Evolutionary conservation across 75 land plant genomes (phyloP).

Genomic region (Gnetum montanum): DNA sequence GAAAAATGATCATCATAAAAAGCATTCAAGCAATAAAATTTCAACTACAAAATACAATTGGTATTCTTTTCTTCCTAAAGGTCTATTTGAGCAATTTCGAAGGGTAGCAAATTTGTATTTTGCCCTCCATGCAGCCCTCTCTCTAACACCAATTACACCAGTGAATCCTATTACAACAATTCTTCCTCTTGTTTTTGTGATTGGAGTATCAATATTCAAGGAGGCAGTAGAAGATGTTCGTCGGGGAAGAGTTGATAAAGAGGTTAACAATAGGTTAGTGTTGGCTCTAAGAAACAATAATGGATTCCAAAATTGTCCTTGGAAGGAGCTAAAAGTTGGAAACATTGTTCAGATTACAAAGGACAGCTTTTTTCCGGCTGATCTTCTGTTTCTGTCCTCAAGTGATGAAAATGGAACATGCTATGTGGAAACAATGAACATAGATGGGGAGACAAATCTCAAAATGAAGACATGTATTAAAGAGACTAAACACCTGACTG

Average conservation of each 20-base stretch:
- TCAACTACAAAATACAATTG: conserved; percentile 23
- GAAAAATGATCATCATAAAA: not conserved
- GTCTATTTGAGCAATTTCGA: conserved; percentile 24
- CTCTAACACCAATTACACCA: conserved; percentile 38
- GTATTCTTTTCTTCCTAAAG: conserved; percentile 20
- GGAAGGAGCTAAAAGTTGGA: conserved; percentile 21
- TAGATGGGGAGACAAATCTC: conserved; percentile 31
- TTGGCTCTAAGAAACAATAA: conserved; percentile 6
- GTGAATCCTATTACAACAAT: conserved; percentile 19
- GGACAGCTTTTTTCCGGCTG: conserved; percentile 25
- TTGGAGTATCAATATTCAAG: conserved; percentile 29
- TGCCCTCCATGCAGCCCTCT: conserved; percentile 20
- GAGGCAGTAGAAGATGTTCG: conserved; percentile 34
- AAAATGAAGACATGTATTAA: conserved; percentile 23
- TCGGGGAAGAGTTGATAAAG: conserved; percentile 21
- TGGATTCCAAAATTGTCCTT: conserved; percentile 5
- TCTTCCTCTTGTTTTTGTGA: conserved; percentile 26
- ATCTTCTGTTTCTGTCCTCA: conserved; percentile 23
- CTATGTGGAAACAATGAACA: conserved; percentile 28
- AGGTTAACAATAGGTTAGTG: conserved; percentile 18
- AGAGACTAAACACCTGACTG: conserved; percentile 9
- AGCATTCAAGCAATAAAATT: conserved; percentile 9
- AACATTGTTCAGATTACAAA: conserved; percentile 12
- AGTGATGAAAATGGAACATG: conserved; percentile 18
- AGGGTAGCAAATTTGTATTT: conserved; percentile 41